Evolutionary conservation across 1,284 basidiomycete species (phyloP), one percentile per base, ranked within the genome.

Genomic region (Fomitopsis schrenkii): DNA sequence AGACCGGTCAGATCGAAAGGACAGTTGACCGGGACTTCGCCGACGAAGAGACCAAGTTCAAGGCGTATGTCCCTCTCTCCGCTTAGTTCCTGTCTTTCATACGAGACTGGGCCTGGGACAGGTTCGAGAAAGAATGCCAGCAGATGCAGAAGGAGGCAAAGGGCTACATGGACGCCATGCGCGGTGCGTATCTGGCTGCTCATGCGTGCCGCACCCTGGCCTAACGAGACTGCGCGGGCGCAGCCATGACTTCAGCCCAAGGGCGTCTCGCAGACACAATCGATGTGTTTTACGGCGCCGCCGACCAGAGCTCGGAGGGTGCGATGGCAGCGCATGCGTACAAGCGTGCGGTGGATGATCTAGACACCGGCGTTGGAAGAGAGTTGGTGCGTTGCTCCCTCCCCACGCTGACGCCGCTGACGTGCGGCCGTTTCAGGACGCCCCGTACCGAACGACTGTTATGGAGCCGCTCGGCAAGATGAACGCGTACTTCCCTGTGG

Each of bases 241-340:
- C 65, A 93, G 95, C 91, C 33, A 96, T 98, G 93, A 91, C 95
- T 5, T 83, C 91, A 10, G 87, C 97, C 9, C 97, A 99, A 75
- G 85, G 90, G n/a, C 87, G 95, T 59, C 89, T 99, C 69, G 96
- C 95, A 10, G 96, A 97, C 64, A 97, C 96, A 26, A 84, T 99
- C 70, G 91, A 95, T 73, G 82, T 88, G 5, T 99, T 99, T 81
- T 99, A 98, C 75, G 87, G 87, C 44, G 91, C 93, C 36, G 83
- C 91, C 12, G 94, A 95, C 80, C 83, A 86, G 64, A 79, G 85
- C 33, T 94, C 93, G 22, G 94, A 96, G 67, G 92, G 95, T 33
- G 97, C 97, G 14, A 98, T 99, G 93, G 93, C 96, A 1, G 94
- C 93, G 1, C 95, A 98, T 72, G 91, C 97, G 3, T 99, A 99